A percentile compares a stretch with the other conserved stretches of the same genome.
Conservation (phyloP, 2,329 filamentous ascomycete genomes). For the Alternaria arbusti region DNA sequence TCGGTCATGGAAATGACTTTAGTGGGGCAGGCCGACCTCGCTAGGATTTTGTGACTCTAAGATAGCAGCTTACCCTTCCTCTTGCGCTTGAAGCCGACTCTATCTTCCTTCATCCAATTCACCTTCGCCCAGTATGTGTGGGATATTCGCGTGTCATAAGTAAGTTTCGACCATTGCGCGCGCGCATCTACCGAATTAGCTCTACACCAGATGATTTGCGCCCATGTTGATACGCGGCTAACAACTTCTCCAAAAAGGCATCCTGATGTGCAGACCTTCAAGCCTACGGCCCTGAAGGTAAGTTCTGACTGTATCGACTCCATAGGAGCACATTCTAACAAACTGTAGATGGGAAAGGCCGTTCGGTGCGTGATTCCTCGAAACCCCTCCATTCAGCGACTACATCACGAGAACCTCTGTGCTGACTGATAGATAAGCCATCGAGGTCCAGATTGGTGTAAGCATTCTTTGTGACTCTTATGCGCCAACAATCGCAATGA, state of each 20-base stretch:
- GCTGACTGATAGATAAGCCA: conserved; percentile 55
- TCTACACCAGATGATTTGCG: no score
- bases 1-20: no score
- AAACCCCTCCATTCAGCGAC: neutral
- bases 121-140: conserved; percentile 55
- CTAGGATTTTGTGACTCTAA: no score
- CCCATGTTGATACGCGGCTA: no score
- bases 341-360: neutral
- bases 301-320: neutral
- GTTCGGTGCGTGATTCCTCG: conserved; percentile 60
- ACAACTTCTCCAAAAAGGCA: conserved; percentile 56
- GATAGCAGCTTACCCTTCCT: no score
- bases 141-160: conserved; percentile 95
- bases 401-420: neutral
- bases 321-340: neutral
- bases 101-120: no score
- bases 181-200: no score
- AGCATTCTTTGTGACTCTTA: conserved; percentile 54
- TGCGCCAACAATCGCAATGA: conserved; percentile 37
- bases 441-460: conserved; percentile 98
- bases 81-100: no score
- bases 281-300: conserved; percentile 77
- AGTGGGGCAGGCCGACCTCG: no score
- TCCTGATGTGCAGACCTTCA: conserved; percentile 94
- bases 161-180: conserved; percentile 49